Percentiles rank a stretch among this genome's conserved stretches.
These are phyloP conservation scores for Testicularia cyperi DNA, from an alignment of 1,284 basidiomycete genomes.

Conservation along the genomic window DNA sequence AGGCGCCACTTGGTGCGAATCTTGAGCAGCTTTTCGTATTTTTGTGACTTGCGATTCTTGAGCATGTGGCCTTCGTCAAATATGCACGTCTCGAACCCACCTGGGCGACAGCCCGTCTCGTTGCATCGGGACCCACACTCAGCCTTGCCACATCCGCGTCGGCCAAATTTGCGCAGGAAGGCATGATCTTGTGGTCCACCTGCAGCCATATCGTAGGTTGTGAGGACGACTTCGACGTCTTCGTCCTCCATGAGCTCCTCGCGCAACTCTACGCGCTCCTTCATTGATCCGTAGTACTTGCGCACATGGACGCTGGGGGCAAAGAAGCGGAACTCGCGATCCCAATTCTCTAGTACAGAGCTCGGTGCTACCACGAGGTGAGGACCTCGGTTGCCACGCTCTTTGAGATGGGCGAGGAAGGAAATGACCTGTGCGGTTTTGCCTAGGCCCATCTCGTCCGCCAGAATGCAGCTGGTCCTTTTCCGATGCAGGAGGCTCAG, in stretches of 20 bases:
- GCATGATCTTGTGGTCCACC: constrained; percentile 77
- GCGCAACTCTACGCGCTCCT: constrained; percentile 77
- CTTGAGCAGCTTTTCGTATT: constrained; percentile 83
- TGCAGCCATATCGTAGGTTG: constrained; percentile 92
- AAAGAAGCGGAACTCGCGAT: constrained; percentile 89
- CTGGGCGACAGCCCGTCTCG: constrained; percentile 51
- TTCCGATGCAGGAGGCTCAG: constrained; percentile 81
- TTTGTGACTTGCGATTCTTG: constrained; percentile 94
- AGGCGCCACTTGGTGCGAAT: constrained; percentile 86
- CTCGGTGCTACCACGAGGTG: constrained; percentile 88
- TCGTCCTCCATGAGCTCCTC: constrained; percentile 67
- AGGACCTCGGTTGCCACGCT: constrained; percentile 74
- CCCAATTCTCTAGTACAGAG: constrained; percentile 97
- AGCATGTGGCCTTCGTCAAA: constrained; percentile 95
- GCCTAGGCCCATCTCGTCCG: constrained; percentile 78
- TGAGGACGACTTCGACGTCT: constrained; percentile 91
- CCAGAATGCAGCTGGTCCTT: constrained; percentile 87
- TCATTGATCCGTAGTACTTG: constrained; percentile 90
- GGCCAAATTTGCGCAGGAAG: constrained; percentile 71
- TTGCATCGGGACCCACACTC: constrained; percentile 27
- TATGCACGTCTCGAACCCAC: constrained; percentile 78
- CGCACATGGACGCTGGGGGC: constrained; percentile 80
- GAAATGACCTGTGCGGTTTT: constrained; percentile 99
- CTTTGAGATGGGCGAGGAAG: constrained; percentile 86
- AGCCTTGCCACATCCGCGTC: constrained; percentile 28